phyloP scores from a whole-genome alignment of 2,329 filamentous ascomycete genomes.

The Rutstroemia sp. region DNA sequence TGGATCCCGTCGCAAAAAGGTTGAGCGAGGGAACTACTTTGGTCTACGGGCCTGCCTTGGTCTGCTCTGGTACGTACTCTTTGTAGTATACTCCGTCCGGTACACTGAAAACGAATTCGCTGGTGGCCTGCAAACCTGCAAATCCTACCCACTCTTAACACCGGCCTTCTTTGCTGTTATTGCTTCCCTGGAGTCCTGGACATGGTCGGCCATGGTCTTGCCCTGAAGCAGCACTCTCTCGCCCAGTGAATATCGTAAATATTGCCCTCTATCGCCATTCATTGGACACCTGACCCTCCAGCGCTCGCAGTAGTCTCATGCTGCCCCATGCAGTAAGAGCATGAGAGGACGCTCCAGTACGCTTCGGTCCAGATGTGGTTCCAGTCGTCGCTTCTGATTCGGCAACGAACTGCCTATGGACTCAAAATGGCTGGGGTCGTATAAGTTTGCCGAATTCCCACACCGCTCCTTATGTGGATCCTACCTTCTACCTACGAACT shows the following conservation, averaged over 20 bases:
- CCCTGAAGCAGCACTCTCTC: conserved; percentile 2
- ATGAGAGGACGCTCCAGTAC: conserved; percentile 1
- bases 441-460: conserved; percentile 12
- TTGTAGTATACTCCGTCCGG: not conserved
- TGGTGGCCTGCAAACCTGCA: not conserved
- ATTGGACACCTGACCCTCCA: conserved; percentile 9
- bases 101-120: not conserved
- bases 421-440: conserved; percentile 15
- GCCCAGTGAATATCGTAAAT: not conserved
- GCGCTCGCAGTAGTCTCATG: conserved; percentile 9
- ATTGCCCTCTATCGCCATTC: conserved; percentile 2
- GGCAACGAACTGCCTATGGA: conserved; percentile 4
- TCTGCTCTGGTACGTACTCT: not conserved
- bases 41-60: too few relatives aligned
- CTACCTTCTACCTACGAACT: conserved; percentile 16
- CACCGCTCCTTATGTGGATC: conserved; percentile 25
- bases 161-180: not conserved
- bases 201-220: not conserved
- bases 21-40: too few relatives aligned
- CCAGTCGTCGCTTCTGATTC: conserved; percentile 7
- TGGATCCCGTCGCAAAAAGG: too few relatives aligned
- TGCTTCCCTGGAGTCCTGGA: not conserved
- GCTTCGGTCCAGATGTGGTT: not conserved
- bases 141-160: not conserved
- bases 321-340: conserved; percentile 8